A percentile compares a stretch with the other conserved stretches of the same genome.
These are phyloP conservation scores for Talaromyces albobiverticillius DNA, from an alignment of 2,329 filamentous ascomycete genomes.

Conservation along the genomic window DNA sequence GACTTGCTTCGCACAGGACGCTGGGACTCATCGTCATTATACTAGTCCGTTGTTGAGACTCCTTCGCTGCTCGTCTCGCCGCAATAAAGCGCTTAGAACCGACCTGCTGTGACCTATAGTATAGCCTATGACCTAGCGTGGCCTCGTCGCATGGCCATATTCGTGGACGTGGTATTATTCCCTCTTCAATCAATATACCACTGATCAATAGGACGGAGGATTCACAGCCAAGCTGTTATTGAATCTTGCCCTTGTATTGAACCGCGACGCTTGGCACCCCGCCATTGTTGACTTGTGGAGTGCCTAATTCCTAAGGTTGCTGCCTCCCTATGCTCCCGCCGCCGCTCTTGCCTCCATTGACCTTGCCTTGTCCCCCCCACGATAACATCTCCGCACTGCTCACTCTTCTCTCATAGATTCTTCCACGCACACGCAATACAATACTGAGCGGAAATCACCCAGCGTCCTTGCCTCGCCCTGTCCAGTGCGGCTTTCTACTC, in stretches of 20 bases:
- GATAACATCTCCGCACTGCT: not conserved
- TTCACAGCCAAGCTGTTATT: no score
- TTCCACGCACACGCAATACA: not conserved
- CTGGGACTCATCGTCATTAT: no score
- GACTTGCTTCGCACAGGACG: not conserved
- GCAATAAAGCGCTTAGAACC: not conserved
- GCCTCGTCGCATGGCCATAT: no score
- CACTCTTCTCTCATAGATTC: not conserved
- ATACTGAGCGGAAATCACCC: not conserved
- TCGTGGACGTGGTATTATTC: no score
- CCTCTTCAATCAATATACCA: no score
- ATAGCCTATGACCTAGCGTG: no score
- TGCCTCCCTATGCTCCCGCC: not conserved
- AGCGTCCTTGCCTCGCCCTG: not conserved
- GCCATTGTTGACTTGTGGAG: not conserved
- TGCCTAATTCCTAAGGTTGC: conserved; percentile 12
- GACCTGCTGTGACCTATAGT: not conserved
- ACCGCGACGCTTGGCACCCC: conserved; percentile 5
- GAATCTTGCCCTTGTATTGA: no score
- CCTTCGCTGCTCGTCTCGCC: no score
- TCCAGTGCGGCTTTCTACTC: not conserved
- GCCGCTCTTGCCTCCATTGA: not conserved
- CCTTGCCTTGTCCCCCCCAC: not conserved
- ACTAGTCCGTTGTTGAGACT: no score
- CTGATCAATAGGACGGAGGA: no score